These are phyloP conservation scores for Phytophthora rubi DNA, from an alignment of 352 stramenopile species.

Conservation along the genomic window DNA sequence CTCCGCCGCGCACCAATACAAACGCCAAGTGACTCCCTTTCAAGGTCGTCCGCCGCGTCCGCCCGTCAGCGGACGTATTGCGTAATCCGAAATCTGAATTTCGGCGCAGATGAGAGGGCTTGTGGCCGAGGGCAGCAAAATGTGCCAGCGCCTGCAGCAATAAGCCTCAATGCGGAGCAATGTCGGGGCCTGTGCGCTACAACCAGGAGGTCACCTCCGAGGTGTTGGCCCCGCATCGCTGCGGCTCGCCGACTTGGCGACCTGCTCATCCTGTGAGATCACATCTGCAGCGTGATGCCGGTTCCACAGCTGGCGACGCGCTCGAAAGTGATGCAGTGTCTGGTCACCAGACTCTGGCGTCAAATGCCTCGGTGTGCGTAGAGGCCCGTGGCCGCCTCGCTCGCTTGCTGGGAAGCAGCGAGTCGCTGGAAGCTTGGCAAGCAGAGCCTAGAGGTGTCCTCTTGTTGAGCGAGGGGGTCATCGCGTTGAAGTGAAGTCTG, in stretches of 20 bases:
- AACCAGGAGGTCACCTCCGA: no score
- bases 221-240: no score
- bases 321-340: background rate
- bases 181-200: no score
- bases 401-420: background rate
- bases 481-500: no score
- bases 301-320: slow-evolving; percentile 12
- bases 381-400: background rate
- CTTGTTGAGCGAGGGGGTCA: no score
- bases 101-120: no score
- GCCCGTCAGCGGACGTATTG: slow-evolving; percentile 21
- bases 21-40: slow-evolving; percentile 4
- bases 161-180: no score
- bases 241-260: no score
- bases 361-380: slow-evolving; percentile 17
- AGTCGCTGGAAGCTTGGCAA: no score
- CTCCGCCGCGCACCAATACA: slow-evolving; percentile 11
- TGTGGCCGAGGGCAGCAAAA: background rate
- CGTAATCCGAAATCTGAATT: slow-evolving; percentile 15
- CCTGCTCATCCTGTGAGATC: background rate
- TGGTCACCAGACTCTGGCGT: background rate
- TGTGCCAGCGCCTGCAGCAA: background rate
- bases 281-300: slow-evolving; percentile 11
- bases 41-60: slow-evolving; percentile 19
- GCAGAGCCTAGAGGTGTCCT: no score